A percentile compares a stretch with the other conserved stretches of the same genome.
Conservation (phyloP, 2,329 filamentous ascomycete species). For the Microdochium trichocladiopsis region DNA sequence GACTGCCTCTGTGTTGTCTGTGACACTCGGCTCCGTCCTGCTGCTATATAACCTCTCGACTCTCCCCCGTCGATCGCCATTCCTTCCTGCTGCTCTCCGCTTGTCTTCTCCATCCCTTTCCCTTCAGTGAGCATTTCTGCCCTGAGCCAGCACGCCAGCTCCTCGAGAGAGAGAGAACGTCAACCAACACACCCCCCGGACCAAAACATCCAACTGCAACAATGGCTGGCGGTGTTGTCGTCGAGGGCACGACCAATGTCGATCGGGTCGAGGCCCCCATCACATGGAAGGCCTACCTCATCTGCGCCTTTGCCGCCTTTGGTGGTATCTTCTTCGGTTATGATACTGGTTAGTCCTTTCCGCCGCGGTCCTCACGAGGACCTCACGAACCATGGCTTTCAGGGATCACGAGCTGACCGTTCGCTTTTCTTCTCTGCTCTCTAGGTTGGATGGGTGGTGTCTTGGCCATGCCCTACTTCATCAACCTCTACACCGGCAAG, state of each 20-base stretch:
- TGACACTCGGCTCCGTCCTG: background rate
- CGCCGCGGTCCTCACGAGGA: background rate
- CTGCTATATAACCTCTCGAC: background rate
- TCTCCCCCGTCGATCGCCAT: background rate
- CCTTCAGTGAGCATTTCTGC: background rate
- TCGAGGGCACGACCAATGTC: constrained; percentile 38
- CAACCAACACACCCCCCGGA: background rate
- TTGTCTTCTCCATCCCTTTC: background rate
- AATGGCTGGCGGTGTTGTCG: constrained; percentile 21
- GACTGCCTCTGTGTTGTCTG: background rate
- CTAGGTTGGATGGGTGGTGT: constrained; percentile 46
- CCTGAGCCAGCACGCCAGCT: background rate
- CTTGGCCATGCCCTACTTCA: constrained; percentile 30
- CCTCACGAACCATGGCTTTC: background rate
- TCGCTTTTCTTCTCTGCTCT: constrained; percentile 25
- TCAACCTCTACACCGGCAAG: constrained; percentile 31
- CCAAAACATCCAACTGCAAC: background rate
- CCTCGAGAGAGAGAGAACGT: background rate
- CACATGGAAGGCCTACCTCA: constrained; percentile 60
- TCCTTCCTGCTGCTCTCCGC: background rate
- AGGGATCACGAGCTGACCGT: constrained; percentile 25
- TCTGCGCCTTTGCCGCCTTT: constrained; percentile 65
- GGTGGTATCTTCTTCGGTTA: constrained; percentile 75
- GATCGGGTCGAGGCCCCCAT: constrained; percentile 60
- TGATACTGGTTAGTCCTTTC: constrained; percentile 49